These are phyloP conservation scores for Diaporthe sp. DNA, from an alignment of 2,329 filamentous ascomycete genomes.

Conservation along the genomic window DNA sequence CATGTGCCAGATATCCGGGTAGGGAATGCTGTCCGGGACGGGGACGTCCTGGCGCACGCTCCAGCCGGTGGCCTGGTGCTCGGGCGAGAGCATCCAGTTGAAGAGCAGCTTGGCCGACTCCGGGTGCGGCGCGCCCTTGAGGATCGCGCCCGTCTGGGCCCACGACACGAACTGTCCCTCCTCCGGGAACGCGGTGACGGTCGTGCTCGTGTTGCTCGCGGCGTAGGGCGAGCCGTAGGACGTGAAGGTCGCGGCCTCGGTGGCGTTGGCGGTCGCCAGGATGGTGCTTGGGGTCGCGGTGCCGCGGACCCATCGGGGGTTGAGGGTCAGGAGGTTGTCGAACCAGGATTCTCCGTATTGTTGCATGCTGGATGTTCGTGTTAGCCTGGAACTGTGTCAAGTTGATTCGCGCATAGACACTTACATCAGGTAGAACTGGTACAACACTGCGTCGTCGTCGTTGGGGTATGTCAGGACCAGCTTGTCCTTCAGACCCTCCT, in stretches of 20 bases:
- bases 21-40: constrained; percentile 45
- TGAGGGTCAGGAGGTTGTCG: constrained; percentile 60
- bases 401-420: constrained; percentile 33
- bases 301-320: constrained; percentile 68
- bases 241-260: constrained; percentile 53
- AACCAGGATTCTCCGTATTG: constrained; percentile 62
- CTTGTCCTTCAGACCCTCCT: constrained; percentile 66
- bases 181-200: constrained; percentile 48
- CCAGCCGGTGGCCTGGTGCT: constrained; percentile 43
- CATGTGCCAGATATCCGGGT: constrained; percentile 49
- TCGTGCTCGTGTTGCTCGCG: constrained; percentile 42
- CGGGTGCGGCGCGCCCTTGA: constrained; percentile 62
- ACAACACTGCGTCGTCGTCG: constrained; percentile 69
- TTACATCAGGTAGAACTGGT: constrained; percentile 63
- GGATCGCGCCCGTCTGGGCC: constrained; percentile 63
- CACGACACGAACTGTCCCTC: constrained; percentile 60
- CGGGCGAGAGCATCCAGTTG: constrained; percentile 49
- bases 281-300: constrained; percentile 58
- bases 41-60: constrained; percentile 53
- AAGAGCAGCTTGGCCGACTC: constrained; percentile 65
- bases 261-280: constrained; percentile 48
- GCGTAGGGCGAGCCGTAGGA: constrained; percentile 41
- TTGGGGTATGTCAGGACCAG: constrained; percentile 69
- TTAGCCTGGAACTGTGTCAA: neutral
- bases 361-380: constrained; percentile 48